Base-by-base conservation (phyloP, 495 filamentous ascomycete genomes). In the Parathielavia hyrcaniae region DNA sequence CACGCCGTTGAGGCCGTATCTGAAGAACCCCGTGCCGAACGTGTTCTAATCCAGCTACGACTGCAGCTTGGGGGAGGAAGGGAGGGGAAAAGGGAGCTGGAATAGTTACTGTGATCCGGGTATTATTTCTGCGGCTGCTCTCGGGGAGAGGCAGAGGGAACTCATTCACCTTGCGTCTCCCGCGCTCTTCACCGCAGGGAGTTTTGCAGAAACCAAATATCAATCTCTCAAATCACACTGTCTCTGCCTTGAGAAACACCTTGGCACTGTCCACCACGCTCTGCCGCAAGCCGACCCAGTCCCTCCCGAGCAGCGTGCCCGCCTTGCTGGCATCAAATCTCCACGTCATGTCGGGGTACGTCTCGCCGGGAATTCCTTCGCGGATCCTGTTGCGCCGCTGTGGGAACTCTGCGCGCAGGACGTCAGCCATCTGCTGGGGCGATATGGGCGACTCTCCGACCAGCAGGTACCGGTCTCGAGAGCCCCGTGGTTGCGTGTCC, bases 251-350 rank as follows among this genome's bases (percentile, higher is more conserved):
- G 6, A 70, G 12, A 49, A 67, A 65, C 1, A 34, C 58, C 53
- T 56, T 50, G 16, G 67, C 67, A 11, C 66, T 69, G 11, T 73
- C 69, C 5, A 67, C n/a, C 43, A 75, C 62, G 39, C 64, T 72
- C 49, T 65, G 53, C 57, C 65, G 59, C 23, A 71, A 70, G 10
- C 68, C 62, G 17, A 67, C 66, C 68, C 69, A 73, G 14, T 64
- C 63, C 53, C 65, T 63, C 2, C 67, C 71, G 11, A 67, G 64
- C 20, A 61, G 59, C 20, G 20, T 16, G 16, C 60, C 51, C 4
- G 71, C 68, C 60, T 69, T 73, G 20, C 45, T 57, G 13, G 63
- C 35, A 48, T 69, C 64, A 36, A 72, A 71, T 35, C 60, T 53
- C 39, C 20, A 47, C 10, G 38, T 43, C 34, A 59, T 38, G 2